Base-by-base conservation (phyloP, 1,284 basidiomycete species). In the Marasmius sp. region DNA sequence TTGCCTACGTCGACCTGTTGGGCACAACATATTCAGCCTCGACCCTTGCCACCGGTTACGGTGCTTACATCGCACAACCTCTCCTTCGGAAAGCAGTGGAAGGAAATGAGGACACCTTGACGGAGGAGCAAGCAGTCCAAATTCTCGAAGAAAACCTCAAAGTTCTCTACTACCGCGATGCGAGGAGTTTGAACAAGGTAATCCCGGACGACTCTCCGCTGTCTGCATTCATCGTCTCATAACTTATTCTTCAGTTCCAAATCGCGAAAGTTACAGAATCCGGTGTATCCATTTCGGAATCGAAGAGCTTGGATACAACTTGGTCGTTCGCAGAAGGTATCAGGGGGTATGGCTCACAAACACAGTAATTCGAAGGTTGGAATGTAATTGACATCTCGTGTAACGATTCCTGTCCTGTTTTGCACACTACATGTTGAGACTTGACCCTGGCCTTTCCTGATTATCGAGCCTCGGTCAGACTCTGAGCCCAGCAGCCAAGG, bases 11-110 rank as follows among this genome's bases (percentile, higher is more conserved):
- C 51, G 97, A 99, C 75, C 82, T 99, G n/a, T 82, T 98, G 16
- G 97, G 97, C 36, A 97, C 95, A 27, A 98, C 97, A 0, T 99
- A 98, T 74, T 86, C 91, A 10, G 87, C 95, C 8, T 91, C 93
- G n/a, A 97, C 95, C 6, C 87, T 99, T 43, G 97, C 97, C 1
- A 98, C 97, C 0, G 97, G 97, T 0, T 98, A 94, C 74, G 97
- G 97, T n/a, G 84, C 91, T 18, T 91, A 97, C 77, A 91, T 99
- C 60, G 97, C 97, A 2, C 92, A 95, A 70, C 97, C 97, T 0
- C 79, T 99, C 16, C 83, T 99, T 38, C 88, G 97, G 47, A 92
- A 92, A 69, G 94, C 92, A 27, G 91, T 95, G 14, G 95, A 99
- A 74, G 93, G 93, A 81, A 61, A 63, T 22, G 92, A 95, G 69